Conservation (phyloP, 108 stramenopile species). For the Skeletonema marinoi region DNA sequence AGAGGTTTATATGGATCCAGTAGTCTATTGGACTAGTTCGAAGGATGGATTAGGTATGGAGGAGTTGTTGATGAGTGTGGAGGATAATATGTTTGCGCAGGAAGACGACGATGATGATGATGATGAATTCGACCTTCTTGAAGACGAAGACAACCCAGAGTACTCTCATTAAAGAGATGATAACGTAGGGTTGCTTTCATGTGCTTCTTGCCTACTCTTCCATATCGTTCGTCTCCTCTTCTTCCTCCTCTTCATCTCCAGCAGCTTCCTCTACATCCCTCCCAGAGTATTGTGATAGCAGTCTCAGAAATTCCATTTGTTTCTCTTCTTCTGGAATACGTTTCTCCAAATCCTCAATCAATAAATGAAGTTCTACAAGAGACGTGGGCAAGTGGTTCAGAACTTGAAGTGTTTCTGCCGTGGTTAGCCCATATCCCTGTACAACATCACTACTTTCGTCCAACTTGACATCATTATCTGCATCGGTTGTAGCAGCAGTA, state of each 20-base stretch:
- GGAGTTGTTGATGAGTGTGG: conserved; percentile 41
- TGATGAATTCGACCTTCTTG: background rate
- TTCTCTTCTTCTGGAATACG: conserved; percentile 58
- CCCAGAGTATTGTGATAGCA: conserved; percentile 59
- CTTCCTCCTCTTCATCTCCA: conserved; percentile 2
- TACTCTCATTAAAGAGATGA: background rate
- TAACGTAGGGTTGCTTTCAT: no score
- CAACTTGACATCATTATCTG: background rate
- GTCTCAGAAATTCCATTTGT: conserved; percentile 60
- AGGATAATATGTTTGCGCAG: conserved; percentile 11
- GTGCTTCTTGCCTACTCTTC: background rate
- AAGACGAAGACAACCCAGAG: background rate
- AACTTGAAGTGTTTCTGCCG: conserved; percentile 81
- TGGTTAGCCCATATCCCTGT: conserved; percentile 67
- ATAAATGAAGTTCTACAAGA: conserved; percentile 77
- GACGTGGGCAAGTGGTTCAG: conserved; percentile 83
- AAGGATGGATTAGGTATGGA: conserved; percentile 52
- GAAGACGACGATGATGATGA: conserved; percentile 9
- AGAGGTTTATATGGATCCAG: conserved; percentile 45
- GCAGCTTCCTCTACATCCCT: conserved; percentile 11
- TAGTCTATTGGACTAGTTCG: conserved; percentile 51
- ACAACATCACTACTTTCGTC: background rate
- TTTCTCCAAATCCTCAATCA: conserved; percentile 75
- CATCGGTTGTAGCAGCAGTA: background rate
- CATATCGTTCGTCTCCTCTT: background rate